Evolutionary conservation across 306 rosid genomes (phyloP).

Genomic region (Quercus dentata): DNA sequence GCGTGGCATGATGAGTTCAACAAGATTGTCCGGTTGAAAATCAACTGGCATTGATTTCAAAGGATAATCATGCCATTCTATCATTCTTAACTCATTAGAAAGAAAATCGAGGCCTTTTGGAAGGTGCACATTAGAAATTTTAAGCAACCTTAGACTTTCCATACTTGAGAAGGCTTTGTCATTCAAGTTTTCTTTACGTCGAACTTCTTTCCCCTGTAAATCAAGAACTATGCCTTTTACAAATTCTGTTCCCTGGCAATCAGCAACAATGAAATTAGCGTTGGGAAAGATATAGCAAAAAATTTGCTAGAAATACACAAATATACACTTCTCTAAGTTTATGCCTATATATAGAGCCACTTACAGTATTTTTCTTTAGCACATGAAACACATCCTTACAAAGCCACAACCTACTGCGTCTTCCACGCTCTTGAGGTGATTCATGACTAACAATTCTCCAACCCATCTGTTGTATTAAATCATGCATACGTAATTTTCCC

Average conservation of each 20-base stretch:
- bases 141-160: slow-evolving; percentile 15
- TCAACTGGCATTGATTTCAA: not conserved
- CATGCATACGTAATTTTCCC: slow-evolving; percentile 18
- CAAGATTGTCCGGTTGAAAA: slow-evolving; percentile 11
- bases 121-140: slow-evolving; percentile 18
- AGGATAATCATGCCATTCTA: slow-evolving; percentile 20
- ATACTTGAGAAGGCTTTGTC: slow-evolving; percentile 11
- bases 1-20: slow-evolving; percentile 15
- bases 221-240: slow-evolving; percentile 11
- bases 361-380: not conserved
- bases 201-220: slow-evolving; percentile 3
- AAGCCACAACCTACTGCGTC: slow-evolving; percentile 7
- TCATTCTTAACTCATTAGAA: slow-evolving; percentile 15
- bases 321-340: not conserved
- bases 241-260: slow-evolving; percentile 8
- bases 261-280: not conserved
- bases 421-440: not conserved
- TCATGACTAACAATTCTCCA: slow-evolving; percentile 1
- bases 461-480: slow-evolving; percentile 23
- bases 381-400: not conserved
- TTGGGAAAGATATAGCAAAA: not conserved
- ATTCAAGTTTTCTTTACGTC: too few relatives aligned
- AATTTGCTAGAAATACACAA: not conserved
- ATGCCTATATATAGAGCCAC: accelerated
- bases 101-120: slow-evolving; percentile 17